phyloP scores from a whole-genome alignment of 208 protist genomes.

The Kentomonas sorsogonicus region DNA sequence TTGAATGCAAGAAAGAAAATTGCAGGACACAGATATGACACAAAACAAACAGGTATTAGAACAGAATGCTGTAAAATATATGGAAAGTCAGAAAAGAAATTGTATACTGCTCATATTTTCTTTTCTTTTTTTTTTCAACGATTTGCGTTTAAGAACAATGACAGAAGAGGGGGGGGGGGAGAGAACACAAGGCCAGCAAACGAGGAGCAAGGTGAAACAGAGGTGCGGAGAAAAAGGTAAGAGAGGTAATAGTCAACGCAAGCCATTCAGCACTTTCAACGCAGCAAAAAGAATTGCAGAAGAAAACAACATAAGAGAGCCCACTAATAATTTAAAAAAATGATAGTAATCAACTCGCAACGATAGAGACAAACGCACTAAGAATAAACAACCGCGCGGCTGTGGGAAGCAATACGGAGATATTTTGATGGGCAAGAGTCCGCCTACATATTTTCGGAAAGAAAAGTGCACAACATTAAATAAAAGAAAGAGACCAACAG shows the following conservation, averaged over 20 bases:
- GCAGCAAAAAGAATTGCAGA: too few species aligned
- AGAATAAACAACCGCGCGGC: too few species aligned
- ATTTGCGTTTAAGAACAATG: neutral
- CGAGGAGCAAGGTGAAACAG: neutral
- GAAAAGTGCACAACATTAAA: neutral
- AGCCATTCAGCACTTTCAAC: too few species aligned
- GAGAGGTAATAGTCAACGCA: neutral
- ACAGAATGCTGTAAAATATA: neutral
- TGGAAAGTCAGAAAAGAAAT: neutral
- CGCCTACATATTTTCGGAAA: too few species aligned
- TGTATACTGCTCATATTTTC: neutral
- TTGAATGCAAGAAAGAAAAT: too few species aligned
- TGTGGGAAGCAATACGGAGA: too few species aligned
- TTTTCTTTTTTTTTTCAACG: neutral
- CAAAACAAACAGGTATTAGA: too few species aligned
- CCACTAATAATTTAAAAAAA: too few species aligned
- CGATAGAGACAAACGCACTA: neutral
- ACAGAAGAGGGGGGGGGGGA: neutral
- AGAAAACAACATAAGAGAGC: too few species aligned
- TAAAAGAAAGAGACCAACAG: constrained; percentile 1
- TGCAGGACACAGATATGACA: too few species aligned
- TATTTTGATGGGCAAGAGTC: too few species aligned
- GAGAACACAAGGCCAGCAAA: too few species aligned
- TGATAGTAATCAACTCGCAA: neutral
- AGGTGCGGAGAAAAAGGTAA: neutral